Percentiles rank a stretch among this genome's conserved stretches.
phyloP scores from a whole-genome alignment of 129 eudicot species.

The Centaurea solstitialis region DNA sequence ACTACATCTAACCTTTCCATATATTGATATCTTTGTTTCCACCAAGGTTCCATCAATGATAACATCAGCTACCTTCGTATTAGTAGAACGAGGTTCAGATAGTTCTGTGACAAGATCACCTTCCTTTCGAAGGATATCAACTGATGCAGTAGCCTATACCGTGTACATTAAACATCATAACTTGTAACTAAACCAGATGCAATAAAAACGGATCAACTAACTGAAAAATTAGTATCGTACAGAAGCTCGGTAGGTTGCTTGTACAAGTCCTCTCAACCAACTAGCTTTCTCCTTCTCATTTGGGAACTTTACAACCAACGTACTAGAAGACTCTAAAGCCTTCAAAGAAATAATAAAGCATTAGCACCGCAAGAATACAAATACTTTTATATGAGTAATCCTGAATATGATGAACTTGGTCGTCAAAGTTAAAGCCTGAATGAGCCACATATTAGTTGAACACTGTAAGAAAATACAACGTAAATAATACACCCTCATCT shows the following conservation, averaged over 20 bases:
- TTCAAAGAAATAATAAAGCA: conserved; percentile 23
- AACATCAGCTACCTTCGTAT: conserved; percentile 66
- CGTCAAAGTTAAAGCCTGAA: neutral
- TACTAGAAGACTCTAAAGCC: conserved; percentile 91
- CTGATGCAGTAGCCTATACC: conserved; percentile 74
- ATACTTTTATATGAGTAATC: neutral
- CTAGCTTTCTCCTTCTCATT: conserved; percentile 75
- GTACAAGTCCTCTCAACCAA: conserved; percentile 86
- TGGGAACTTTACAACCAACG: conserved; percentile 70
- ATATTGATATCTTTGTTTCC: conserved; percentile 67
- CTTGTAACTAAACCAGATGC: neutral
- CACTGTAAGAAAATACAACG: neutral
- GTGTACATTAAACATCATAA: conserved; percentile 16
- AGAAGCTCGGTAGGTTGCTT: conserved; percentile 94
- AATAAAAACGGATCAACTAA: conserved; percentile 11
- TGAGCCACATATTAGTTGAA: neutral
- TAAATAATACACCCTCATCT: neutral
- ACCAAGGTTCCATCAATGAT: conserved; percentile 75
- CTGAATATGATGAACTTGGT: neutral
- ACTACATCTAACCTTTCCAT: conserved; percentile 69
- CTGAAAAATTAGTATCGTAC: conserved; percentile 42
- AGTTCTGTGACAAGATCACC: conserved; percentile 32
- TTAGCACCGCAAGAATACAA: conserved; percentile 6
- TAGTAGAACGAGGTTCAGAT: conserved; percentile 46
- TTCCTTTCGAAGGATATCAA: conserved; percentile 63